Conservation (phyloP, 495 filamentous ascomycete species). For the Venustampulla echinocandica region DNA sequence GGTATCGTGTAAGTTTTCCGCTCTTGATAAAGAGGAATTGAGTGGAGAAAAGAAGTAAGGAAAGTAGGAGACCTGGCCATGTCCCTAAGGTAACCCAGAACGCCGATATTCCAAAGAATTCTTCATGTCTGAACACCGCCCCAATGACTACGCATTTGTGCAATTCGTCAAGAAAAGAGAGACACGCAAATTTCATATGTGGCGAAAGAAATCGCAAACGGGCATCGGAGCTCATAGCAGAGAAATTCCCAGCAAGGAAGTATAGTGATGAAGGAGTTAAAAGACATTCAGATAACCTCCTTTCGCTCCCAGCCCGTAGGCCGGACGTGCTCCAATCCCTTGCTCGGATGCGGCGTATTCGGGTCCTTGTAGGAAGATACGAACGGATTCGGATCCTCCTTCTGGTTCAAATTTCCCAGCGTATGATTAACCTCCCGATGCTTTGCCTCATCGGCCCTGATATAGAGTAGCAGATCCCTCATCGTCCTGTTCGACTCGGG, state of each 20-base stretch:
- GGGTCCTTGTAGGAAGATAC: conserved; percentile 62
- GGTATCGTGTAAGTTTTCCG: no score
- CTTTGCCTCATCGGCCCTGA: conserved; percentile 92
- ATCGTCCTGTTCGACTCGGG: conserved; percentile 75
- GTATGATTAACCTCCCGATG: conserved; percentile 98
- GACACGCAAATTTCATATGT: no score
- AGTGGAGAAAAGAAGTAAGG: no score
- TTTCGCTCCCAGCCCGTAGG: conserved; percentile 72
- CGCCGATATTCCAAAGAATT: no score
- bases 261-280: background rate
- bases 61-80: no score
- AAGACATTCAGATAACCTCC: conserved; percentile 57
- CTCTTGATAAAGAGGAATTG: no score
- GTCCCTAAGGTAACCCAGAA: no score
- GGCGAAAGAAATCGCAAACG: no score
- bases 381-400: conserved; percentile 84
- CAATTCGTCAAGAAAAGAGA: no score
- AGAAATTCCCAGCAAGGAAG: background rate
- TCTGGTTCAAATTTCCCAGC: conserved; percentile 72
- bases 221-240: no score
- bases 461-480: conserved; percentile 76
- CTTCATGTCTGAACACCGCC: no score
- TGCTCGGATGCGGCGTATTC: conserved; percentile 54
- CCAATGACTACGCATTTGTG: no score
- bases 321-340: conserved; percentile 60